Evolutionary conservation across 2,329 filamentous ascomycete genomes (phyloP), one percentile per base, ranked within the genome.

Genomic region (Alternaria rosae): DNA sequence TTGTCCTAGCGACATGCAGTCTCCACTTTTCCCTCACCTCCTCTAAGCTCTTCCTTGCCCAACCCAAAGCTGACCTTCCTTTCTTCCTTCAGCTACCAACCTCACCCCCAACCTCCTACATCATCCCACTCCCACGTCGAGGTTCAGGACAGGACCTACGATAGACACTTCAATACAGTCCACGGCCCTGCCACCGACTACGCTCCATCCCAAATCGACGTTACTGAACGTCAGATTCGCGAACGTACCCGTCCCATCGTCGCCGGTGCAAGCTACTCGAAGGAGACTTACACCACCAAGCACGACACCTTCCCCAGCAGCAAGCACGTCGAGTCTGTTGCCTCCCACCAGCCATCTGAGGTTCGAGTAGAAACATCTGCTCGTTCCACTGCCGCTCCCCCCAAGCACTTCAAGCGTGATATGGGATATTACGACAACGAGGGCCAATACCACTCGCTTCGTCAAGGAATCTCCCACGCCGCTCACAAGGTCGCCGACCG

Each of bases 391-490:
- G 81, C 84, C 76, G 85, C 87, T 76, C 75, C 80, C 70, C 79
- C 82, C 65, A 81, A 80, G 71, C 78, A 81, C 71, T 81, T 81
- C 78, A 81, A 83, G 79, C 82, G 81, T 85, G 88, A 89, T 78
- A 92, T 92, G 89, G 89, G 89, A 85, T 92, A 91, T 85, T 91
- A 91, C 89, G 89, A 91, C 87, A 87, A 91, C 84, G 88, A 91
- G 80, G 89, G 89, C 78, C 86, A 91, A 73, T 91, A 91, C 83
- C 89, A 91, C 83, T 89, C 87, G 72, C 88, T 92, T 85, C 89
- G 89, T 82, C 88, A 89, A 81, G 89, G 89, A 79, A 84, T 91
- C 71, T 85, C 89, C 82, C 85, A 86, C 76, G 88, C 87, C 54
- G 59, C 59, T 52, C 70, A 73, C 69, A 77, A 77, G 68, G 75